Evolutionary conservation across 306 rosid genomes (phyloP).

Genomic region (Begonia masoniana): DNA sequence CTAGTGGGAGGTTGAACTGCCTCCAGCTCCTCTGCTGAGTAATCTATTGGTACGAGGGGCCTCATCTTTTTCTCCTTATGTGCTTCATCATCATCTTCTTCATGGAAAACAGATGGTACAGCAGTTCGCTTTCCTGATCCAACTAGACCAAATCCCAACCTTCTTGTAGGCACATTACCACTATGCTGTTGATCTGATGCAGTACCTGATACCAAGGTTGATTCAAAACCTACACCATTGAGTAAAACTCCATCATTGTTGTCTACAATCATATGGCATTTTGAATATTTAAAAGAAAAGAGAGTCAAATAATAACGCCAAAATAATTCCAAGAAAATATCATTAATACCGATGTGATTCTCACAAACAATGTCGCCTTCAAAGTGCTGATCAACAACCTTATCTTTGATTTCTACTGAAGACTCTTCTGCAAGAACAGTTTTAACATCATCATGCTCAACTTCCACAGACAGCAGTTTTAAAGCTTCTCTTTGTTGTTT

Average conservation of each 20-base stretch:
- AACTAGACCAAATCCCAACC: constrained; percentile 88
- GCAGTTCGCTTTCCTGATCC: constrained; percentile 95
- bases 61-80: constrained; percentile 94
- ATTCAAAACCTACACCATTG: constrained; percentile 45
- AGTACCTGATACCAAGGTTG: constrained; percentile 27
- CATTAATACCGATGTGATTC: constrained; percentile 35
- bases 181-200: constrained; percentile 47
- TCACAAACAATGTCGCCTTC: constrained; percentile 34
- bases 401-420: constrained; percentile 27
- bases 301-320: too few relatives aligned
- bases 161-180: constrained; percentile 61
- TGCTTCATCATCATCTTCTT: constrained; percentile 93
- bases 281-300: too few relatives aligned
- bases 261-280: constrained; percentile 9
- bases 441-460: constrained; percentile 26
- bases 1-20: constrained; percentile 59
- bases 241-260: constrained; percentile 38
- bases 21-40: constrained; percentile 90
- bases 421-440: constrained; percentile 27
- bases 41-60: constrained; percentile 97
- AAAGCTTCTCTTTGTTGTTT: constrained; percentile 46
- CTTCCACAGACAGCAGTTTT: constrained; percentile 33
- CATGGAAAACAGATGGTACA: constrained; percentile 82
- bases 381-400: constrained; percentile 25
- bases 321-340: too few relatives aligned